Evolutionary conservation across 2,329 filamentous ascomycete genomes (phyloP).

Genomic region (Ophiostoma sp.): DNA sequence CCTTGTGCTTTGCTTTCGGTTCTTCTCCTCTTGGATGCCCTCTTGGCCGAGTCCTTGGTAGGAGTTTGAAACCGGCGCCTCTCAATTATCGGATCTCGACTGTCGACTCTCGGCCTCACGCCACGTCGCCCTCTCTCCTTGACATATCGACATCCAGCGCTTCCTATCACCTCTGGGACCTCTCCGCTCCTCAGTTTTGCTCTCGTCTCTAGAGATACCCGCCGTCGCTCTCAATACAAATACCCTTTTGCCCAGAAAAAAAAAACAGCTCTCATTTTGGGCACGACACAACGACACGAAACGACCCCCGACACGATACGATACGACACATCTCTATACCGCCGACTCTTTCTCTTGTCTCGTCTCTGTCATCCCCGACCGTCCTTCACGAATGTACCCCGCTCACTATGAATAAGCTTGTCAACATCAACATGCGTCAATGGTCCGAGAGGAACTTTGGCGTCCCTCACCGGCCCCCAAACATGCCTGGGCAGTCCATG

Average conservation of each 20-base stretch:
- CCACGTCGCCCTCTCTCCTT: not conserved
- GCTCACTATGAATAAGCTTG: constrained; percentile 58
- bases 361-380: not conserved
- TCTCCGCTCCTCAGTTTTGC: not conserved
- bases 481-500: constrained; percentile 51
- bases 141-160: not conserved
- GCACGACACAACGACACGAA: not conserved
- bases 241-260: constrained; percentile 15
- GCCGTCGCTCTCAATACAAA: not conserved
- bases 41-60: not conserved
- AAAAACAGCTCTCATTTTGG: not conserved
- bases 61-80: not conserved
- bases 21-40: not conserved
- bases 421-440: constrained; percentile 59
- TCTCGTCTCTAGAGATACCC: constrained; percentile 16
- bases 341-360: not conserved
- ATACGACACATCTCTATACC: not conserved
- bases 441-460: constrained; percentile 65
- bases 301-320: not conserved
- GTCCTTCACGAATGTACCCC: constrained; percentile 27
- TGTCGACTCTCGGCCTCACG: not conserved
- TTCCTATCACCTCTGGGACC: not conserved
- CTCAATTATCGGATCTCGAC: not conserved
- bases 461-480: constrained; percentile 51
- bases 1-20: not conserved